Evolutionary conservation across 257 asterid genomes (phyloP), one percentile per base, ranked within the genome.

Genomic region (Gentiana straminea): DNA sequence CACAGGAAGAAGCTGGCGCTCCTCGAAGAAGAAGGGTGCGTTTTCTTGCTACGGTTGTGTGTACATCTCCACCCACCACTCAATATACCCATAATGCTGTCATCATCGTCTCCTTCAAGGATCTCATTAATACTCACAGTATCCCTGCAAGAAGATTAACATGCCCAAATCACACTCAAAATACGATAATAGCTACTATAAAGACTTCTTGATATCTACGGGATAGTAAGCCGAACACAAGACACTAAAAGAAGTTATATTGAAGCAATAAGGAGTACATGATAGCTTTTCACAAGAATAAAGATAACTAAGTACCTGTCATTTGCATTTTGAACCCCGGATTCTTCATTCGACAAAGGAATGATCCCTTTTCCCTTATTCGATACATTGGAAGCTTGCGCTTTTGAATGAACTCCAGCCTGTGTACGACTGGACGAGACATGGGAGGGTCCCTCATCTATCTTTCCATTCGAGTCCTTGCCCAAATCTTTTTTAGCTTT

Each of bases 281-380:
- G 7, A 49, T 41, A 41, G 46, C 46, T 41, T 24, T 41, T 41
- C 46, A 4, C 9, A 41, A 41, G 53, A 37, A 50, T 37, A 13
- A 56, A 5, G 3, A 55, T 8, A 48, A 58, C 43, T 52, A 47
- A 57, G 24, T 76, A 91, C 95, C 96, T 76, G 77, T 52, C 49
- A 70, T 69, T 68, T 53, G 69, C 68, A 60, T 60, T 59, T 53
- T 32, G 66, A 43, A 57, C 51, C 54, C 71, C 71, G 59, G 62
- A 58, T 47, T 63, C 84, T 52, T 65, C 70, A 34, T 78, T 60
- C 43, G 75, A 55, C 58, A 66, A 74, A 13, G 89, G 77, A 56
- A 70, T 57, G 58, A 82, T 80, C 70, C 73, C 84, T 76, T 90
- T 90, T 57, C 96, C 98, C 78, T 84, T 90, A 24, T 24, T 24